A percentile compares a stretch with the other conserved stretches of the same genome.
These are phyloP conservation scores for Trametes gibbosa DNA, from an alignment of 768 basidiomycete species.

Conservation along the genomic window DNA sequence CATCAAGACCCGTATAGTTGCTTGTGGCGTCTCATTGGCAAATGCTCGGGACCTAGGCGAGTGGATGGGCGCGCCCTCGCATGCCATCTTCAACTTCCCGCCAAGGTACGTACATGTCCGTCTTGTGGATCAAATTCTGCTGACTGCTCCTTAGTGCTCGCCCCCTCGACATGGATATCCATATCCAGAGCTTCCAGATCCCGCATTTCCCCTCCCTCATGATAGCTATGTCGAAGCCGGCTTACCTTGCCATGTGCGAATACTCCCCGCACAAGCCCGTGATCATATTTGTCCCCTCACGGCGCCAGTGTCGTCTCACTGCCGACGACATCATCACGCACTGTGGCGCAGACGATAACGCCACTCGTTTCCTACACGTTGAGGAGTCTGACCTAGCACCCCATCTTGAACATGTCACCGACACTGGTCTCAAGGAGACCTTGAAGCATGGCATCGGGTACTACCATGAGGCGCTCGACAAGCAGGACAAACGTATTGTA, in stretches of 20 bases:
- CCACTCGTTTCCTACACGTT: conserved; percentile 86
- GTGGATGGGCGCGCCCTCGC: conserved; percentile 94
- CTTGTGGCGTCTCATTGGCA: conserved; percentile 91
- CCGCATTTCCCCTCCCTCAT: conserved; percentile 99
- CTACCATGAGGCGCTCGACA: conserved; percentile 90
- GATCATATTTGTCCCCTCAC: conserved; percentile 88
- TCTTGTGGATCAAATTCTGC: not conserved
- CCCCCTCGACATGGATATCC: conserved; percentile 96
- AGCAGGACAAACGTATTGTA: conserved; percentile 92
- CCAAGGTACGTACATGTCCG: conserved; percentile 55
- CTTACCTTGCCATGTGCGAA: conserved; percentile 89
- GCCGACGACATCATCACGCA: conserved; percentile 90
- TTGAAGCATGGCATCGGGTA: conserved; percentile 90
- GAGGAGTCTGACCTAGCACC: conserved; percentile 79
- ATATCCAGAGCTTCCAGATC: conserved; percentile 91
- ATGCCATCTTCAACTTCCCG: conserved; percentile 97
- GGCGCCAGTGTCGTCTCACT: conserved; percentile 91
- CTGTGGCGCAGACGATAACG: conserved; percentile 82
- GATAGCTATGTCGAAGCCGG: conserved; percentile 99
- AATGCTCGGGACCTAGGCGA: conserved; percentile 95
- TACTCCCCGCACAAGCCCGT: conserved; percentile 84
- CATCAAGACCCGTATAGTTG: conserved; percentile 89
- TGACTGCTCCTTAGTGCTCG: conserved; percentile 59
- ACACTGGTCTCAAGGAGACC: conserved; percentile 72
- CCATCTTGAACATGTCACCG: conserved; percentile 82